phyloP scores from a whole-genome alignment of 805 yeast species.

The Torulaspora quercuum region DNA sequence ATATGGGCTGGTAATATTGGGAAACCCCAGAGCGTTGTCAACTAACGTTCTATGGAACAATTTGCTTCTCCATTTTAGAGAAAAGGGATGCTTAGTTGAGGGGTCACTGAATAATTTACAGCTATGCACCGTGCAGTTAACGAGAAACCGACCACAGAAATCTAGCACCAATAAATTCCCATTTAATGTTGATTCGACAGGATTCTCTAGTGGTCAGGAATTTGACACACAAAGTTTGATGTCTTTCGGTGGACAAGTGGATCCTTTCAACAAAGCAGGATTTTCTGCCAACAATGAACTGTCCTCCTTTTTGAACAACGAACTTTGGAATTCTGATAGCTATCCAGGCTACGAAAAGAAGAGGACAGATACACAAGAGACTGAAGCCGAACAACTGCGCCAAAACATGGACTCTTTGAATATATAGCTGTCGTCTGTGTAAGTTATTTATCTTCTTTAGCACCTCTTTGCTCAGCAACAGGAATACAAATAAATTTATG shows the following conservation, averaged over 20 bases:
- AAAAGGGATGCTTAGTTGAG: slow-evolving; percentile 83
- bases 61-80: slow-evolving; percentile 72
- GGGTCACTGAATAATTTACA: slow-evolving; percentile 81
- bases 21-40: slow-evolving; percentile 77
- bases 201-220: slow-evolving; percentile 23
- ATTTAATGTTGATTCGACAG: slow-evolving; percentile 23
- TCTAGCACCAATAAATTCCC: slow-evolving; percentile 16
- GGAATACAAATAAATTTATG: too few species aligned
- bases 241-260: slow-evolving; percentile 31
- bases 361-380: slow-evolving; percentile 1
- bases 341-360: neutral
- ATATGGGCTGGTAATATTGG: slow-evolving; percentile 75
- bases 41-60: slow-evolving; percentile 75
- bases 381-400: slow-evolving; percentile 6
- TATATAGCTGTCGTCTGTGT: slow-evolving; percentile 4
- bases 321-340: slow-evolving; percentile 25
- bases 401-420: slow-evolving; percentile 11
- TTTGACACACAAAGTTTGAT: slow-evolving; percentile 36
- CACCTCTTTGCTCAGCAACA: too few species aligned
- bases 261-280: slow-evolving; percentile 17
- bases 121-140: slow-evolving; percentile 58
- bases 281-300: slow-evolving; percentile 21
- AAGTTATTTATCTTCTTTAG: too few species aligned
- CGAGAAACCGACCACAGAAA: slow-evolving; percentile 30
- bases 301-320: slow-evolving; percentile 25